phyloP scores from a whole-genome alignment of 2,329 filamentous ascomycete genomes.

The Lithohypha guttulata region DNA sequence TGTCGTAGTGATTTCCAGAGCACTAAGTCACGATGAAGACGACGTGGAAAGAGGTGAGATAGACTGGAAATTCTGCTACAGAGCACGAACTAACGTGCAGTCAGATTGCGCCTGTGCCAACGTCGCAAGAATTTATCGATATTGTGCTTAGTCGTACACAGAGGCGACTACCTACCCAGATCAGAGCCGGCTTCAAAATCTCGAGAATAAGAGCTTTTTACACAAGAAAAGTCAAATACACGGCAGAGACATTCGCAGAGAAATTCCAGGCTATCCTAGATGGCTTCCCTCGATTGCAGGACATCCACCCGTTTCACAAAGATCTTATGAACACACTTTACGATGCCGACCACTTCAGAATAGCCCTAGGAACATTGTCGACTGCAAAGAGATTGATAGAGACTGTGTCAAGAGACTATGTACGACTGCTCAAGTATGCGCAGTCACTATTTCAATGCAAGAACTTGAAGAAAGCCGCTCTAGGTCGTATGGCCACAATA shows the following conservation, averaged over 20 bases:
- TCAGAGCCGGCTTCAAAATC: constrained; percentile 92
- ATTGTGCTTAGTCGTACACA: constrained; percentile 92
- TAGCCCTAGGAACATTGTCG: constrained; percentile 88
- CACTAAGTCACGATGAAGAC: too few species aligned
- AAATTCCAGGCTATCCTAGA: constrained; percentile 86
- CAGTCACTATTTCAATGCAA: constrained; percentile 98
- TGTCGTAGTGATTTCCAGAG: too few species aligned
- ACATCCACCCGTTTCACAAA: constrained; percentile 91
- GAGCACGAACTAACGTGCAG: too few species aligned
- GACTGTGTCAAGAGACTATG: constrained; percentile 91
- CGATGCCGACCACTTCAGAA: constrained; percentile 95
- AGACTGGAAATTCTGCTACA: background rate
- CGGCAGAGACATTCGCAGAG: constrained; percentile 90
- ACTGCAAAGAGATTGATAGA: constrained; percentile 95
- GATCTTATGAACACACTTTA: constrained; percentile 95
- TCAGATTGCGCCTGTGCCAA: constrained; percentile 78
- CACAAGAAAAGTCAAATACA: constrained; percentile 96
- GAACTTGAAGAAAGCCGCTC: constrained; percentile 88
- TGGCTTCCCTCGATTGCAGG: constrained; percentile 81
- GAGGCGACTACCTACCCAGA: constrained; percentile 86
- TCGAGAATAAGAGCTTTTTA: constrained; percentile 88
- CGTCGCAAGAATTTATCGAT: constrained; percentile 90
- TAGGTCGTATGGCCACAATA: constrained; percentile 97
- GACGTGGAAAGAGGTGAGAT: constrained; percentile 45
- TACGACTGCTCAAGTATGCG: constrained; percentile 90